These are phyloP conservation scores for Loxodes magnus DNA, from an alignment of 73 alveolate species.

Conservation along the genomic window DNA sequence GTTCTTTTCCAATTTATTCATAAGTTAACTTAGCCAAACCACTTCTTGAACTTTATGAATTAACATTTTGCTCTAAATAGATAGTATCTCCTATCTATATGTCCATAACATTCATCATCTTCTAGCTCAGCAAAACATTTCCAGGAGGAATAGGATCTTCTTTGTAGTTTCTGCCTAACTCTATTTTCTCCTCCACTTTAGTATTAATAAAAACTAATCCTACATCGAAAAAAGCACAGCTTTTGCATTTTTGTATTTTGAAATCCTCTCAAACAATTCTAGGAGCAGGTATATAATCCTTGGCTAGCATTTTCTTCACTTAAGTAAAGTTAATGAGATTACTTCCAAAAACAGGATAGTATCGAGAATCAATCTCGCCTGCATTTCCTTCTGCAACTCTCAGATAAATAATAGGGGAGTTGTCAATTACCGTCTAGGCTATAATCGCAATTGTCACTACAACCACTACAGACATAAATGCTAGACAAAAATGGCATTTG, in stretches of 20 bases:
- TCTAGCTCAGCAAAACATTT: background rate
- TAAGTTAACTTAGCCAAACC: background rate
- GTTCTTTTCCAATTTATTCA: background rate
- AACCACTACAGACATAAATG: constrained; percentile 48
- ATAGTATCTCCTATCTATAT: background rate
- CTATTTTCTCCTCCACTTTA: constrained; percentile 10
- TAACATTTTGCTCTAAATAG: background rate
- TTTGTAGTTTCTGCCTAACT: constrained; percentile 17
- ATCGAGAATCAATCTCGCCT: constrained; percentile 40
- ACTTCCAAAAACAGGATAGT: constrained; percentile 11
- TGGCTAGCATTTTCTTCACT: background rate
- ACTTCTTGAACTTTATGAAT: background rate
- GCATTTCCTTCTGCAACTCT: constrained; percentile 50
- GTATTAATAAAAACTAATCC: constrained; percentile 8
- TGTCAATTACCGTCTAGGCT: constrained; percentile 51
- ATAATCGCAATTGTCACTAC: constrained; percentile 63
- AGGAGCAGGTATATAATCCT: background rate
- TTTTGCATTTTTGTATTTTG: constrained; percentile 1
- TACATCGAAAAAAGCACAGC: background rate
- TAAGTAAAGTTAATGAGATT: background rate
- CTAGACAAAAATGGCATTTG: constrained; percentile 59
- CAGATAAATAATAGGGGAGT: constrained; percentile 67
- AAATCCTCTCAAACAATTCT: constrained; percentile 14
- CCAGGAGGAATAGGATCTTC: constrained; percentile 5
- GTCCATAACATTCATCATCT: background rate